Evolutionary conservation across 1,284 basidiomycete species (phyloP), one percentile per base, ranked within the genome.

Genomic region (Earliella scabrosa): DNA sequence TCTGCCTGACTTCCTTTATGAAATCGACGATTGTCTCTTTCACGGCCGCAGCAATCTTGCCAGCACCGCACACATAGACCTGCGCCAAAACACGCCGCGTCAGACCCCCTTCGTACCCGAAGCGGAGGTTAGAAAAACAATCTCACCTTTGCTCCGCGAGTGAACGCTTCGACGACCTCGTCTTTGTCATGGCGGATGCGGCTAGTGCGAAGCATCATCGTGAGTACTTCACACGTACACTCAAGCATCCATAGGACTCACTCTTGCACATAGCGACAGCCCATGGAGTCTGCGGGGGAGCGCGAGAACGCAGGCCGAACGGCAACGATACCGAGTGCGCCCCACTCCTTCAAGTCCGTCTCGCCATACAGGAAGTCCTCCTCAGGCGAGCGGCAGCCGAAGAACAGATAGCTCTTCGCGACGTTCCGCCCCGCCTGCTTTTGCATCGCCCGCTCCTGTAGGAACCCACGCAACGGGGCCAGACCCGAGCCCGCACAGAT

Each of bases 401-500:
- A 81, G 73, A 81, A 82, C 41, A 82, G 66, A 27, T 81, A 56
- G 40, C 72, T 75, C 58, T 71, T 70, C 26, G 74, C 78, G 20
- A 82, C 75, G 10, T 72, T 68, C 9, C 79, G 71, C 0, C 80
- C 80, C 2, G 77, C 72, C 31, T 64, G 59, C 60, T 73, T 76
- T 67, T 82, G 80, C 56, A 74, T 68, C 14, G 79, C 80, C 23
- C 81, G 76, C 63, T 82, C 81, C 63, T 81, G 77, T 24, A 83
- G 71, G 70, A 83, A 83, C 2, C 79, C 80, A 18, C 78, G 73
- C 75, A 83, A 79, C 1, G 82, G 81, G 10, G 81, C 81, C 24
- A 83, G 63, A 0, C 82, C 81, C 1, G 77, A 75, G 8, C 82
- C 82, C 21, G 78, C 78, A 44, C 75, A 76, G 64, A 79, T 77